Evolutionary conservation across 257 asterid species (phyloP).

Genomic region (Scutellaria baicalensis): DNA sequence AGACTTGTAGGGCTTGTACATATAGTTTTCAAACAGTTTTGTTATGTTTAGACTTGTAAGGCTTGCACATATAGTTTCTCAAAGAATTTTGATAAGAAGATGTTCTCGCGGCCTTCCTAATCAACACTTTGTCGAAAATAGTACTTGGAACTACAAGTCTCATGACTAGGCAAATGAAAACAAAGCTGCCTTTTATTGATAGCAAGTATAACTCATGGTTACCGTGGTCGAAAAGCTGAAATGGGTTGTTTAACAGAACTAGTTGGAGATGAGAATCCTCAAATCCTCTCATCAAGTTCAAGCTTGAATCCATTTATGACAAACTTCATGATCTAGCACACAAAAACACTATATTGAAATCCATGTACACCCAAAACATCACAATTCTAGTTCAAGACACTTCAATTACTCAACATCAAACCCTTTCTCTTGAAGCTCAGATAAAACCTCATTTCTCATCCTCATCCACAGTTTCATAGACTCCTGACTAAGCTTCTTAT

Average conservation of each 20-base stretch:
- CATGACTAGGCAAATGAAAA: background rate
- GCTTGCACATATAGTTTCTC: no score
- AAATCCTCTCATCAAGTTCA: background rate
- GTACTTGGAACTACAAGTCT: no score
- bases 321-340: background rate
- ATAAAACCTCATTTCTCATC: slow-evolving; percentile 71
- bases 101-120: no score
- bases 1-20: no score
- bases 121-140: no score
- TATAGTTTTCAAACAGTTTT: no score
- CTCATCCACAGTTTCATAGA: slow-evolving; percentile 82
- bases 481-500: slow-evolving; percentile 83
- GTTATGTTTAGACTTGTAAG: no score
- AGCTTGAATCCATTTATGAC: background rate
- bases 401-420: slow-evolving; percentile 52
- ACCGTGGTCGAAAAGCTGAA: no score
- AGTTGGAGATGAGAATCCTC: background rate
- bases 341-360: background rate
- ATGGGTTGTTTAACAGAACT: no score
- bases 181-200: background rate
- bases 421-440: slow-evolving; percentile 78
- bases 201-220: no score
- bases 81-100: no score
- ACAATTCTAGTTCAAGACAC: background rate
- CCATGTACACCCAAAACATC: background rate